A percentile compares a stretch with the other conserved stretches of the same genome.
Evolutionary conservation across 2,329 filamentous ascomycete genomes (phyloP).

Genomic region (Scedosporium apiospermum): DNA sequence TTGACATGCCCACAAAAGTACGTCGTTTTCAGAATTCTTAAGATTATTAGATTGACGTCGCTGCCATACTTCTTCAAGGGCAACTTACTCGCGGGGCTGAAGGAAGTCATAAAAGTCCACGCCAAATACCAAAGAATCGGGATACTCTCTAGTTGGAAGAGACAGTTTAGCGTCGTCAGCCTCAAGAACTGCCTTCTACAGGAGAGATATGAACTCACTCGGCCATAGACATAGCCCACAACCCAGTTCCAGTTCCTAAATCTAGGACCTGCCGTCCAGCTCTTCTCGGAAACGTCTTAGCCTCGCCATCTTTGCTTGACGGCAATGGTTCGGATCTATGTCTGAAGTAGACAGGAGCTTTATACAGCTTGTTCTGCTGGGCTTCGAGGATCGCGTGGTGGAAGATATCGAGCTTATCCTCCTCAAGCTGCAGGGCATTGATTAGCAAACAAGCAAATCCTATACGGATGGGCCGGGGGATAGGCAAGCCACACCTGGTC

Average conservation of each 20-base stretch:
- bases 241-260: slow-evolving; percentile 78
- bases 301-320: not conserved
- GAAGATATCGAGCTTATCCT: slow-evolving; percentile 4
- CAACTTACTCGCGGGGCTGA: slow-evolving; percentile 27
- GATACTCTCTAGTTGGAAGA: slow-evolving; percentile 7
- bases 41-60: not conserved
- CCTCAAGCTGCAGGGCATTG: not conserved
- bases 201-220: slow-evolving; percentile 39
- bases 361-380: slow-evolving; percentile 2
- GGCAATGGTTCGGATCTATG: not conserved
- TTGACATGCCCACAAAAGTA: slow-evolving; percentile 45
- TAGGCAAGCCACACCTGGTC: slow-evolving; percentile 1
- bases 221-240: slow-evolving; percentile 84
- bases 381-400: not conserved
- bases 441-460: not conserved
- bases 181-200: too few relatives aligned
- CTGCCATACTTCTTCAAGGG: too few relatives aligned
- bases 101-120: slow-evolving; percentile 29
- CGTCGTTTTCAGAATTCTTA: slow-evolving; percentile 1
- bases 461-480: not conserved
- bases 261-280: slow-evolving; percentile 40
- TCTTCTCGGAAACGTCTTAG: not conserved
- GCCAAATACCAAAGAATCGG: slow-evolving; percentile 21
- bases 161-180: not conserved
- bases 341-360: slow-evolving; percentile 7